Evolutionary conservation across 805 yeast genomes (phyloP), one percentile per base, ranked within the genome.

Genomic region (Debaryomyces castellii): DNA sequence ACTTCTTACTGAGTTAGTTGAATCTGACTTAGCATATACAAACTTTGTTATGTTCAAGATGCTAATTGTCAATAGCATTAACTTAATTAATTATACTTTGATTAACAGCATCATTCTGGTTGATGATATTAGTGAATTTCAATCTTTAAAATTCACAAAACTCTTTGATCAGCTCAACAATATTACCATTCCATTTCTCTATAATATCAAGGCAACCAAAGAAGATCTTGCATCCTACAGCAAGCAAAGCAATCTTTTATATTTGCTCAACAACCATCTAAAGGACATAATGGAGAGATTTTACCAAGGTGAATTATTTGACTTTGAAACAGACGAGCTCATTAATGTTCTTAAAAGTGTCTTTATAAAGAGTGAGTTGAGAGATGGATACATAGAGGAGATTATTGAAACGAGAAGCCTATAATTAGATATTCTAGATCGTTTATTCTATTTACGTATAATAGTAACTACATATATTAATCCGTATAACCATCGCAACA

Each of bases 221-320:
- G 59, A 55, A 5, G 40, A 47, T 18, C 45, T 63, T 24, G 54
- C 53, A 28, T 56, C 66, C 3, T 56, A 53, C 48, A 59, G 60
- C 47, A 63, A 64, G 46, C 45, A 69, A 34, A 51, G 54, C 40
- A 71, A 70, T 44, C 47, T 63, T n/a, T 51, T 55, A 36, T 63
- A 66, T 44, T 53, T 71, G 40, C 51, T 72, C 42, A 66, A 57
- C 44, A 62, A 57, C 48, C 78, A 72, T 50, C 63, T 80, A 52
- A 70, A 64, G 33, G 74, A 68, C 35, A 80, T 79, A 37, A 66
- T 78, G 63, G 76, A 69, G 14, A 53, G 65, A 40, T 80, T 80
- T 51, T 77, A 76, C 58, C 75, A 76, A 50, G 83, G 82, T 4
- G 77, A 71, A 30, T 69, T 76, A 39, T 78, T 65, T 50, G 81